Evolutionary conservation across 257 asterid genomes (phyloP).

Genomic region (Henckelia pumila): DNA sequence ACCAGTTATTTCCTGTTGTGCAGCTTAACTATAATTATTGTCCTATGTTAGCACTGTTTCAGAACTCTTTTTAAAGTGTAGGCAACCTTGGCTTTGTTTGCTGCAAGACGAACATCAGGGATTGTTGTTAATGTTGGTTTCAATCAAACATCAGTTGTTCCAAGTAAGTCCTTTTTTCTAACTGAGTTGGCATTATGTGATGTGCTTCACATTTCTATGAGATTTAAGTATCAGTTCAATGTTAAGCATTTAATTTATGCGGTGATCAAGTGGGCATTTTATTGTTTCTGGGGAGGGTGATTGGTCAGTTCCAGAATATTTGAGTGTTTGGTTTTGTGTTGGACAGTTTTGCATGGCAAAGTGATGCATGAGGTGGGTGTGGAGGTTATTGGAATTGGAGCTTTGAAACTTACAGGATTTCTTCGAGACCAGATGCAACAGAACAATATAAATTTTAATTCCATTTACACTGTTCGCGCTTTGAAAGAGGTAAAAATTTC

Average conservation of each 20-base stretch:
- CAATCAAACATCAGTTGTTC: constrained; percentile 86
- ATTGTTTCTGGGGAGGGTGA: constrained; percentile 10
- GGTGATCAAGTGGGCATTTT: neutral
- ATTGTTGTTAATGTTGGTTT: constrained; percentile 93
- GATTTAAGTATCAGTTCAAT: no score
- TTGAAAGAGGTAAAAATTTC: constrained; percentile 68
- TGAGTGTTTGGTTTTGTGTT: constrained; percentile 8
- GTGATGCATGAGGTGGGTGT: constrained; percentile 89
- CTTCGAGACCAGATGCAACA: constrained; percentile 88
- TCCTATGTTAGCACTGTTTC: constrained; percentile 1
- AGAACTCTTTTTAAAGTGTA: constrained; percentile 30
- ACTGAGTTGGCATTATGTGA: constrained; percentile 16
- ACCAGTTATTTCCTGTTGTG: constrained; percentile 17
- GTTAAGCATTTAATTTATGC: neutral
- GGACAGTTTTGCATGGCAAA: constrained; percentile 75
- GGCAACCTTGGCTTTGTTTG: constrained; percentile 92
- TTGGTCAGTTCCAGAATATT: neutral
- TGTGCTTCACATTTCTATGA: neutral
- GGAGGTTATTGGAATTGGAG: constrained; percentile 85
- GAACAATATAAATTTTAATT: constrained; percentile 62
- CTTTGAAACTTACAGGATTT: constrained; percentile 84
- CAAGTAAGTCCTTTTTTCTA: constrained; percentile 56
- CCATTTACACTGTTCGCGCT: constrained; percentile 89
- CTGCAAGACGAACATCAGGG: constrained; percentile 86
- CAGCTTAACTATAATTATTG: constrained; percentile 15